Evolutionary conservation across 2,329 filamentous ascomycete species (phyloP).

Genomic region (Aspergillus tubingensis): DNA sequence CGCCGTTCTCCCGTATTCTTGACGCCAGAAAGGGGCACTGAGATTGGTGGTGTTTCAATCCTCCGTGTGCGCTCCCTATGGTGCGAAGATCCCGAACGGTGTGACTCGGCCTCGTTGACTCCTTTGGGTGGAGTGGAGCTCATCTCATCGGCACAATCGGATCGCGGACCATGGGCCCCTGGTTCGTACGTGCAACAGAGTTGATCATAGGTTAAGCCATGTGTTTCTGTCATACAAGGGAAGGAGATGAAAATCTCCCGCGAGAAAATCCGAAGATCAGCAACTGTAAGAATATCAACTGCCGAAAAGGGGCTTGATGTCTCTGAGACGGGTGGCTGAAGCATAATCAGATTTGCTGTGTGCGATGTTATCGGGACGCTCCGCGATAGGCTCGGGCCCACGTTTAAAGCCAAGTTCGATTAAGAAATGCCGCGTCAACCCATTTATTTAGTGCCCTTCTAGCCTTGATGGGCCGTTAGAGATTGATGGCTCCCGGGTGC

Average conservation of each 20-base stretch:
- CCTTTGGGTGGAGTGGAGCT: background rate
- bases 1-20: background rate
- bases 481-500: background rate
- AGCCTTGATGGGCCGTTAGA: background rate
- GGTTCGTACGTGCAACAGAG: background rate
- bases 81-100: background rate
- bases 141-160: background rate
- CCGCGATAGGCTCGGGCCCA: conserved; percentile 1
- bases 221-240: background rate
- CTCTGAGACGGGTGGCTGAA: background rate
- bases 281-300: background rate
- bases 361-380: background rate
- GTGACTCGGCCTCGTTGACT: background rate
- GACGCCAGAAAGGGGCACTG: background rate
- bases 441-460: background rate
- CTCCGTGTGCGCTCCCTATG: background rate
- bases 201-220: background rate
- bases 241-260: background rate
- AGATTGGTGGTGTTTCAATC: conserved; percentile 4
- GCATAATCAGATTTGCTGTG: background rate
- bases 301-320: background rate
- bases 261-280: background rate
- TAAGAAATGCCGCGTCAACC: conserved; percentile 10
- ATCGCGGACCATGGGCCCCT: background rate
- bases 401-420: conserved; percentile 7